phyloP scores from a whole-genome alignment of 805 yeast genomes.

The Candida endomychidarum region DNA sequence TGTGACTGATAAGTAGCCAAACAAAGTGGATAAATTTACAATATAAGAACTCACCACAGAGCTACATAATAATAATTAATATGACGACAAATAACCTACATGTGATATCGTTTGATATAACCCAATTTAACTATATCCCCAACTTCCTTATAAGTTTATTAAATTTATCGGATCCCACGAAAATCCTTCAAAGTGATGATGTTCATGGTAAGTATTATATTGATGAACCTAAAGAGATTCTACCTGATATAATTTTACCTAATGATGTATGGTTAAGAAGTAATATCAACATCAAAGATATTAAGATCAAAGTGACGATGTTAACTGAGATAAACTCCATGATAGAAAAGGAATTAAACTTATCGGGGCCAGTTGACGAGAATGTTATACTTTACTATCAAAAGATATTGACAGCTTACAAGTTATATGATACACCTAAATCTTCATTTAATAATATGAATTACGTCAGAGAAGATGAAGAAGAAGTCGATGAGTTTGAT shows the following conservation, averaged over 20 bases:
- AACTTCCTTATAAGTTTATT: slow-evolving; percentile 11
- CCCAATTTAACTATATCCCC: slow-evolving; percentile 16
- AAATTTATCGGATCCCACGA: slow-evolving; percentile 11
- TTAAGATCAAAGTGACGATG: slow-evolving; percentile 31
- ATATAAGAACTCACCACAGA: too few relatives aligned
- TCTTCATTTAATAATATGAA: neutral
- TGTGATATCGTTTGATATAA: slow-evolving; percentile 9
- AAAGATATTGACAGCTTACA: slow-evolving; percentile 32
- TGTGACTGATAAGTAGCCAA: neutral
- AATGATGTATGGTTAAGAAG: slow-evolving; percentile 37
- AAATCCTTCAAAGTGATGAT: slow-evolving; percentile 7
- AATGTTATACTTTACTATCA: slow-evolving; percentile 28
- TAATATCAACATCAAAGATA: slow-evolving; percentile 29
- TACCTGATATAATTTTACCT: slow-evolving; percentile 36
- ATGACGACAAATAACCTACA: neutral
- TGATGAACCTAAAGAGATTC: slow-evolving; percentile 20
- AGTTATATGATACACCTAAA: slow-evolving; percentile 27
- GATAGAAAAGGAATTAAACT: slow-evolving; percentile 23
- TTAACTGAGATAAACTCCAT: slow-evolving; percentile 33
- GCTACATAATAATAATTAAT: too few relatives aligned
- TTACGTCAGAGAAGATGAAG: slow-evolving; percentile 20
- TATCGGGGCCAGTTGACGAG: slow-evolving; percentile 21
- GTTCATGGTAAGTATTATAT: neutral
- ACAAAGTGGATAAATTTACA: too few relatives aligned
- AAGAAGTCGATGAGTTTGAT: slow-evolving; percentile 16